These are phyloP conservation scores for Pistacia integerrima DNA, from an alignment of 345 rosid genomes.

Conservation along the genomic window DNA sequence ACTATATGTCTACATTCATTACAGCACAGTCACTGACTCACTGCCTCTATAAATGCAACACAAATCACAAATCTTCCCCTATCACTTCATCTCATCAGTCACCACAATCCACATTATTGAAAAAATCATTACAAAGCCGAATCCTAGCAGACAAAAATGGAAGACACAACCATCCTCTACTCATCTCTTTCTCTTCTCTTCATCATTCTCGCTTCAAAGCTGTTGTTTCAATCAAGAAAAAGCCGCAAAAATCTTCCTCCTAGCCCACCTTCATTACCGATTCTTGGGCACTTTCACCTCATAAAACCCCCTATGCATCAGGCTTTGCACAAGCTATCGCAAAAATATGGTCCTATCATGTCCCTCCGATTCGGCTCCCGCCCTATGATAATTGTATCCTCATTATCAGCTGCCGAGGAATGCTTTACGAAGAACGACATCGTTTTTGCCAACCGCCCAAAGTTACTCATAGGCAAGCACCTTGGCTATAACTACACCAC, in stretches of 20 bases:
- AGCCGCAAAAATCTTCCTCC: slow-evolving; percentile 36
- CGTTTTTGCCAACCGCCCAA: slow-evolving; percentile 48
- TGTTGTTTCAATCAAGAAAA: slow-evolving; percentile 10
- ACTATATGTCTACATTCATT: too few species aligned
- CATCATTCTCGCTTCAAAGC: slow-evolving; percentile 12
- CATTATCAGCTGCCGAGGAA: slow-evolving; percentile 39
- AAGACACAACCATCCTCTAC: slow-evolving; percentile 1
- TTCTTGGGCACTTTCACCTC: slow-evolving; percentile 50
- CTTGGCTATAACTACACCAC: slow-evolving; percentile 43
- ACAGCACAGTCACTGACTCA: too few species aligned
- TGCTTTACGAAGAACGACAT: slow-evolving; percentile 56
- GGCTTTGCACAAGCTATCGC: slow-evolving; percentile 24
- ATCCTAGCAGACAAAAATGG: not conserved
- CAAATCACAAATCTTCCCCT: too few species aligned
- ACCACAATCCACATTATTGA: too few species aligned
- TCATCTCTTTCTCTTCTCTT: slow-evolving; percentile 6
- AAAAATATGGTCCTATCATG: slow-evolving; percentile 44
- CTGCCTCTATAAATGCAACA: too few species aligned
- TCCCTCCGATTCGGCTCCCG: slow-evolving; percentile 45
- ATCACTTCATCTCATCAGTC: too few species aligned
- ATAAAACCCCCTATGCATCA: slow-evolving; percentile 32
- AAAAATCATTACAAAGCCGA: too few species aligned
- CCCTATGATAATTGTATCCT: slow-evolving; percentile 34
- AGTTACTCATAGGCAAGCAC: slow-evolving; percentile 30
- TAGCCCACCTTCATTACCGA: slow-evolving; percentile 37